Evolutionary conservation across 306 rosid genomes (phyloP), one percentile per base, ranked within the genome.

Genomic region (Aeschynomene evenia): DNA sequence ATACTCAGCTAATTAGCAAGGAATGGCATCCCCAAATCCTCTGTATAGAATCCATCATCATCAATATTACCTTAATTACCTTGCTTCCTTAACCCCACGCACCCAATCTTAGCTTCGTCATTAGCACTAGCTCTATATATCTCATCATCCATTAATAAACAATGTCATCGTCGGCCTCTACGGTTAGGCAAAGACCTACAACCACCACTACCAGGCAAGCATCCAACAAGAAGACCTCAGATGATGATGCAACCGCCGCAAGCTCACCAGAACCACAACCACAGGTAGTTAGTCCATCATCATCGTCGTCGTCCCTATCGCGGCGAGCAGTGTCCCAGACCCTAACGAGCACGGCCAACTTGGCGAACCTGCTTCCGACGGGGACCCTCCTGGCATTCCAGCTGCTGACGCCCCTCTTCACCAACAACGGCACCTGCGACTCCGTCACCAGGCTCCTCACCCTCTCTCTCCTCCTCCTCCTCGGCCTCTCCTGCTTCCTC

Each of bases 371-470:
- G 3, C 91, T 90, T 18, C 96, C 96, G 0, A 86, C 95, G 0
- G 96, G 96, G 0, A 88, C 92, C 23, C 91, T 90, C 24, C 55
- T 88, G 0, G 90, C 88, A 2, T 86, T 90, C 76, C 91, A 90
- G 53, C 68, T 90, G 12, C 88, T 90, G 2, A 81, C 77, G 0
- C 96, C 96, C 0, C 1, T 85, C 6, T 90, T 90, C 88, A 90
- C 95, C 53, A 61, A 73, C 76, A 82, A 88, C 33, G 96, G 96
- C 3, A 1, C 70, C 0, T 88, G 95, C 21, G 91, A 84, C 63
- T 33, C 85, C 13, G 88, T 74, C n/a, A 88, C 88, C 1, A 81
- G 83, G 4, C 6, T 53, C 45, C 62, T 90, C 70, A 77, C 90
- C 14, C 0, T 18, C 9, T 0, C 43, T 7, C 90, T 90, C 18